Evolutionary conservation across 2,329 filamentous ascomycete species (phyloP), one percentile per base, ranked within the genome.

Genomic region (Colletotrichum limetticola): DNA sequence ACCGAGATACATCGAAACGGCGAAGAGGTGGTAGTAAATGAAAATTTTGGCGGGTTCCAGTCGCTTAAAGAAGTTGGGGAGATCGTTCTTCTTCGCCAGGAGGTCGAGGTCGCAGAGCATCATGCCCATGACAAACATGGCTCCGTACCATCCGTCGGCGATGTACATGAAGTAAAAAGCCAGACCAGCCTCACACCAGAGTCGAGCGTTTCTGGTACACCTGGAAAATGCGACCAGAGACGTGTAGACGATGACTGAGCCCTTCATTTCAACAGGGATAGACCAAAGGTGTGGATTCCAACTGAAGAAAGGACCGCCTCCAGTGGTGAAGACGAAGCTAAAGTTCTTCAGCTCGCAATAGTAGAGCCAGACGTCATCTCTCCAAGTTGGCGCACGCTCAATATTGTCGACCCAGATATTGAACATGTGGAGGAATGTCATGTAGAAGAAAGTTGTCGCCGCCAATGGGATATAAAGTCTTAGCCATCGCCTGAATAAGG

Each of bases 171-270:
- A 81, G 74, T 84, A 84, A 0, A 78, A 77, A 1, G 80, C 77
- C 1, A 84, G 74, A 1, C 78, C 75, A 0, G 74, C 79, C 0
- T 77, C 82, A 30, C 81, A 75, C 35, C 76, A 76, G 0, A 80
- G 75, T 4, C 83, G 76, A 78, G 79, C 83, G 22, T 76, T 80
- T 0, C 80, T 77, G 32, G 80, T 81, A 26, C 84, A 74, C 0
- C 78, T 78, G 1, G 82, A 81, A 0, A 83, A 84, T 0, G 79
- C 82, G 1, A 85, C 77, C 1, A 89, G 79, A 0, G 87, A 79
- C 0, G 87, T 90, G 78, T 91, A 94, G 66, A 92, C 82, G 74
- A 91, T 82, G 66, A 94, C 85, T 1, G 91, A 93, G 12, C 92
- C 91, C 76, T 86, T 83, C 80, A 91, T 88, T 77, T 93, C 91